phyloP scores from a whole-genome alignment of 2,329 filamentous ascomycete species.

The Fusarium floridanum region DNA sequence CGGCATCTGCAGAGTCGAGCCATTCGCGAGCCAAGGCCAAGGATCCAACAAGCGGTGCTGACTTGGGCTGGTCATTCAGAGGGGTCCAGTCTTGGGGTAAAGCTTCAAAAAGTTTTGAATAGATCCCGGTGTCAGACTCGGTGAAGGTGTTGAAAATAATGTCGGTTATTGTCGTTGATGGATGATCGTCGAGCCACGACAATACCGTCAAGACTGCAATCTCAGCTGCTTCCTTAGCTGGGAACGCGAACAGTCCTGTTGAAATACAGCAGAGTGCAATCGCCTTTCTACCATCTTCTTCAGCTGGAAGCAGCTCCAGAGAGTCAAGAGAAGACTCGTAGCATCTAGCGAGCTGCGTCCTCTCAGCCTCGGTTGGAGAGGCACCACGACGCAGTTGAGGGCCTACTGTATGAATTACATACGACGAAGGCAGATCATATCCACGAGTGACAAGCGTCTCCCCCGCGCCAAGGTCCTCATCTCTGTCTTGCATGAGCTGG shows the following conservation, averaged over 20 bases:
- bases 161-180: conserved; percentile 30
- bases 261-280: conserved; percentile 42
- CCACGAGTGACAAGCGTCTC: conserved; percentile 28
- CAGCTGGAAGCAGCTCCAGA: neutral
- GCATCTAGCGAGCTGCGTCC: conserved; percentile 17
- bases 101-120: conserved; percentile 1
- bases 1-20: conserved; percentile 35
- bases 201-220: conserved; percentile 24
- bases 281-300: conserved; percentile 7
- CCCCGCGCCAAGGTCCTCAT: conserved; percentile 14
- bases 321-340: conserved; percentile 28
- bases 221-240: conserved; percentile 30
- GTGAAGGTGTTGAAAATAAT: conserved; percentile 42
- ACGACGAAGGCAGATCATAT: conserved; percentile 16
- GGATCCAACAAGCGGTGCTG: neutral
- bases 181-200: conserved; percentile 23
- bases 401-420: conserved; percentile 37
- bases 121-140: conserved; percentile 29
- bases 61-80: neutral
- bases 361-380: neutral
- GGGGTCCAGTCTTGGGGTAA: fast-evolving
- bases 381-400: conserved; percentile 24
- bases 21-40: conserved; percentile 17
- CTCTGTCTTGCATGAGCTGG: conserved; percentile 15
- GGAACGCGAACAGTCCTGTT: conserved; percentile 39